Base-by-base conservation (phyloP, 257 asterid genomes). In the Nicotiana obtusifolia region DNA sequence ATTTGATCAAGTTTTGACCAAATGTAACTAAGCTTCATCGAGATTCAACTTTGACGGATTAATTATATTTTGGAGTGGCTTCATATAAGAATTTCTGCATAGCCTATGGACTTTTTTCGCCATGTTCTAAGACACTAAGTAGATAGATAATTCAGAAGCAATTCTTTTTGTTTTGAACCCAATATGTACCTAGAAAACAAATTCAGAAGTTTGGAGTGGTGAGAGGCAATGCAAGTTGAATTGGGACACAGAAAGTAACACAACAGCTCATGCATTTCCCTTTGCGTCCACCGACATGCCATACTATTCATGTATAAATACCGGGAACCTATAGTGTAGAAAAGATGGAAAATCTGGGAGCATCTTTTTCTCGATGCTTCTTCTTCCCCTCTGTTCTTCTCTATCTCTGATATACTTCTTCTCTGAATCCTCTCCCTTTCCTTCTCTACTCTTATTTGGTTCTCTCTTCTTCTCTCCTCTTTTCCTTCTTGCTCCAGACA, bases 81-180 rank as follows among this genome's bases (percentile, higher is more conserved):
- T 33, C 31, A 49, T 24, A 47, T 49, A 73, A 24, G 41, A 49
- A 47, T 73, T 24, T 49, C 59, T 73, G 62, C 62, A 73, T 47
- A 73, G 16, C 16, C 19, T 73, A 11, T 49, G 41, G 62, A 73
- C 62, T 73, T 73, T 15, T 57, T 49, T 49, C 16, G 24, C 8
- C 0, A 49, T 15, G 16, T 37, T 73, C 22, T 73, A 73, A 15
- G 24, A 49, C 41, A 49, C 61, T 73, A 73, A 71, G 78, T 49
- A 24, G 62, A 26, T 49, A 3, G 15, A 49, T 49, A 15, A 0
- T 37, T 37, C 15, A 0, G 78, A 37, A 47, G 59, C 78, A 73
- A 47, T 14, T 73, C 61, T 22, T 73, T 47, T 73, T 73, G 79
- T 73, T 73, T 47, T 73, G 79, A 73, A 49, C 19, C 41, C 59